Evolutionary conservation across 2,329 filamentous ascomycete species (phyloP), one percentile per base, ranked within the genome.

Genomic region (Microcyclosporella mali): DNA sequence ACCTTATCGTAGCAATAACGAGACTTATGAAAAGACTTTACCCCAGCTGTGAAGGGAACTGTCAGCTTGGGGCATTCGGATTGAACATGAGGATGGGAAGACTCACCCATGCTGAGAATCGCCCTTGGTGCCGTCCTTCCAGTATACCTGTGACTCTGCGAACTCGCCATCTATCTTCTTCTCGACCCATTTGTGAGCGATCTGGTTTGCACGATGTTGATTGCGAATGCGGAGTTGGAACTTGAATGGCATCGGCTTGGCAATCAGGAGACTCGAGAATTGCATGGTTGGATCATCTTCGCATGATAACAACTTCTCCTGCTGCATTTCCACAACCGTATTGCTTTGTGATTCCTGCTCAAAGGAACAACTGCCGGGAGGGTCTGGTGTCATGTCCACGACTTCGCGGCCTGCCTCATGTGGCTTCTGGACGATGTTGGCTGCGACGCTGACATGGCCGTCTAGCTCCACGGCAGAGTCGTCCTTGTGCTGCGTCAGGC

Each of bases 181-280:
- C 32, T 67, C 56, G 11, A 55, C 47, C 50, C 64, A 71, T 30
- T 65, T 41, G n/a, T 51, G 41, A 10, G 61, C 55, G 1, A 66
- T 58, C 16, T 56, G 54, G 6, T 55, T 55, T 2, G 59, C 64
- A 6, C 66, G 60, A 3, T 49, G 47, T 12, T 51, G 37, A 33
- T 58, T 46, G 3, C 69, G 62, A 3, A 69, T 59, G 33, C 42
- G 55, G 17, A 72, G 56, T 9, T 62, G 42, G 49, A 71, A 71
- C 31, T 63, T 60, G 58, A 71, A 71, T 0, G 68, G 69, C 12
- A 66, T 50, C 1, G 69, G 69, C 45, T 71, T 71, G 1, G 69
- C 68, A 34, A 71, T 71, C 25, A 71, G 61, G 9, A 71, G 53
- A 10, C 64, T 68, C 10, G 66, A 64, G 52, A 64, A 70, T 47